Evolutionary conservation across 495 filamentous ascomycete species (phyloP).

Genomic region (Xylaria longipes): DNA sequence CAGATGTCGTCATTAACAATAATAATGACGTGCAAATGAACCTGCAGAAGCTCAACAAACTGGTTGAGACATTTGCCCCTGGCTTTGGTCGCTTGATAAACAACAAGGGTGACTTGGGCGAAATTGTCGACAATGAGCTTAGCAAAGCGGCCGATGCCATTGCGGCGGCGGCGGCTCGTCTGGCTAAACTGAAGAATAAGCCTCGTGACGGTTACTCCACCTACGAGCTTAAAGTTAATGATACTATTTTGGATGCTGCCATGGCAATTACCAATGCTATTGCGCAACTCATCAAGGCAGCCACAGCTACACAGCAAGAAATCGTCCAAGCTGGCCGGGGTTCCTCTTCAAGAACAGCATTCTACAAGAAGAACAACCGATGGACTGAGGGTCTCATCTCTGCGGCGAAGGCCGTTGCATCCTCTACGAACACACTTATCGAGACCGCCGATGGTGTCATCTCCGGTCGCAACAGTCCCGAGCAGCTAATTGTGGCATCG

Average conservation of each 20-base stretch:
- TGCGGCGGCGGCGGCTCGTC: slow-evolving; percentile 83
- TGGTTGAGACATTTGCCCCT: slow-evolving; percentile 88
- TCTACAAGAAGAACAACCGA: slow-evolving; percentile 98
- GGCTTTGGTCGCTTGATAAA: slow-evolving; percentile 76
- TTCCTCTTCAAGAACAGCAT: slow-evolving; percentile 85
- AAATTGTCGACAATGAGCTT: slow-evolving; percentile 90
- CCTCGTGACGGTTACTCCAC: slow-evolving; percentile 93
- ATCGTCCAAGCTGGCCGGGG: slow-evolving; percentile 96
- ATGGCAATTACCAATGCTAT: slow-evolving; percentile 97
- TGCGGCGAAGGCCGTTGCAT: slow-evolving; percentile 93
- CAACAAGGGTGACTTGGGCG: slow-evolving; percentile 86
- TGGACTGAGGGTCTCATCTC: slow-evolving; percentile 99
- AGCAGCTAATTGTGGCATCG: slow-evolving; percentile 96
- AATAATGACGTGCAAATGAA: slow-evolving; percentile 93
- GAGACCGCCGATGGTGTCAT: slow-evolving; percentile 98
- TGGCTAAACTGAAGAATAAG: slow-evolving; percentile 92
- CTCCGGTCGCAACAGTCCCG: slow-evolving; percentile 85
- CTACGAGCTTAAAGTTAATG: slow-evolving; percentile 93
- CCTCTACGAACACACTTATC: slow-evolving; percentile 91
- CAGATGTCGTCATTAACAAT: slow-evolving; percentile 93
- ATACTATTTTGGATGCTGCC: slow-evolving; percentile 90
- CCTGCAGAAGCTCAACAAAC: slow-evolving; percentile 87
- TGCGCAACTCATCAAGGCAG: slow-evolving; percentile 93
- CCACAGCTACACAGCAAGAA: slow-evolving; percentile 91
- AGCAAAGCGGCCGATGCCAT: slow-evolving; percentile 95